Evolutionary conservation across 2,329 filamentous ascomycete species (phyloP), one percentile per base, ranked within the genome.

Genomic region (Ceratocystiopsis minuta): DNA sequence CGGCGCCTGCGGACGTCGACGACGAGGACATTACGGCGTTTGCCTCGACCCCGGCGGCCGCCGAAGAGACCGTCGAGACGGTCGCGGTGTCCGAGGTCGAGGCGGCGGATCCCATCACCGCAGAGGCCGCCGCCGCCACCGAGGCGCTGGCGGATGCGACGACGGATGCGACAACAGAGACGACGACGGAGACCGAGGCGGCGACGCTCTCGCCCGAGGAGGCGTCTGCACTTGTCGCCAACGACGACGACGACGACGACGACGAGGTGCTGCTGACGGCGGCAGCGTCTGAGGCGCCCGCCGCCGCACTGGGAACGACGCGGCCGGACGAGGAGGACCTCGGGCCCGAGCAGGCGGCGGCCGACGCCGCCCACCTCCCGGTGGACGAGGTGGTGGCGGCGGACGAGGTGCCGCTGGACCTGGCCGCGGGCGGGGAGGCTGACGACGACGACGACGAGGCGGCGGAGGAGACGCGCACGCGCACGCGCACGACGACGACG

Each of bases 171-270:
- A 18, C 15, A 1, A 16, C 37, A 5, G 20, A 4, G 15, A 16
- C 36, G 36, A 12, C 11, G 17, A 31, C 18, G 20, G 2, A 7
- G n/a, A 16, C 9, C 12, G 4, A 16, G n/a, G n/a, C 41, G 11
- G 44, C 31, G 3, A 46, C 41, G 3, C 31, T 46, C 9, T 39
- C 42, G 3, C 44, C 44, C 9, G 56, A 55, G 33, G 59, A 62
- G 43, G 57, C 54, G 0, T 55, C 62, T 0, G 48, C 49, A 1
- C 50, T 48, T 3, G 14, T 40, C 7, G 35, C 37, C 15, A 41
- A 43, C 17, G 39, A 37, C 12, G 40, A 31, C 13, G 31, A 35
- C 3, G 38, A 42, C 1, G 38, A 42, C 1, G 37, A 39, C 17
- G 37, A 34, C 33, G 18, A 44, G 16, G 45, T 43, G 35, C 45